These are phyloP conservation scores for Ceratobasidium sp. DNA, from an alignment of 1,284 basidiomycete genomes.

Conservation along the genomic window DNA sequence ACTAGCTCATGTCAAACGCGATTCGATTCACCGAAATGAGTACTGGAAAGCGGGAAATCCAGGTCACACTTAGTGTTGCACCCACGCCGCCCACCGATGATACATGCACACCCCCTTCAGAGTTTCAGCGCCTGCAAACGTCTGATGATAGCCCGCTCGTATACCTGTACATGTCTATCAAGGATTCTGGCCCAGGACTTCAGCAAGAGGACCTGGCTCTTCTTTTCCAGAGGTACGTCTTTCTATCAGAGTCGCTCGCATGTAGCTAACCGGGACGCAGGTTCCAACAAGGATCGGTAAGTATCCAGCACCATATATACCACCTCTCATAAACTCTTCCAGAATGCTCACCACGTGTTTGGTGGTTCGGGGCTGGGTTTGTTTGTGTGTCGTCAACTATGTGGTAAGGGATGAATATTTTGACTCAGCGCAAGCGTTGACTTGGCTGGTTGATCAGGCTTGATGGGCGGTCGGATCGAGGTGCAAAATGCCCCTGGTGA, in stretches of 20 bases:
- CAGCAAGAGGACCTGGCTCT: slow-evolving; percentile 43
- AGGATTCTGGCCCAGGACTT: slow-evolving; percentile 45
- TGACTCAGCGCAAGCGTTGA: not conserved
- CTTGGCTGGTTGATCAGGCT: not conserved
- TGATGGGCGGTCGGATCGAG: slow-evolving; percentile 42
- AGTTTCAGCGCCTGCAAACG: not conserved
- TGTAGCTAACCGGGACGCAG: too few species aligned
- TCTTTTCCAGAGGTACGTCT: slow-evolving; percentile 40
- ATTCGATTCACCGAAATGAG: slow-evolving; percentile 39
- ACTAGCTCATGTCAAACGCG: not conserved
- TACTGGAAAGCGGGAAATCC: slow-evolving; percentile 40
- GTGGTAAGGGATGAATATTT: slow-evolving; percentile 32
- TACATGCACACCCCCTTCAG: not conserved
- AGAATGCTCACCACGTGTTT: slow-evolving; percentile 42
- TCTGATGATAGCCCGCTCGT: slow-evolving; percentile 19
- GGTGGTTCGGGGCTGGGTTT: too few species aligned
- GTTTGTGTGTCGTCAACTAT: too few species aligned
- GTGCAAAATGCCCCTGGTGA: slow-evolving; percentile 37
- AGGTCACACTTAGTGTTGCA: slow-evolving; percentile 43
- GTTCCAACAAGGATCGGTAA: slow-evolving; percentile 44
- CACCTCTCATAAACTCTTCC: not conserved
- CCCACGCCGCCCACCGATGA: slow-evolving; percentile 36
- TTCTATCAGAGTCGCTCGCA: too few species aligned
- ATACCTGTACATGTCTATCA: slow-evolving; percentile 43
- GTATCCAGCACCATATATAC: not conserved